Percentiles rank a stretch among this genome's conserved stretches.
Conservation (phyloP, 257 asterid genomes). For the Schizonepeta tenuifolia region DNA sequence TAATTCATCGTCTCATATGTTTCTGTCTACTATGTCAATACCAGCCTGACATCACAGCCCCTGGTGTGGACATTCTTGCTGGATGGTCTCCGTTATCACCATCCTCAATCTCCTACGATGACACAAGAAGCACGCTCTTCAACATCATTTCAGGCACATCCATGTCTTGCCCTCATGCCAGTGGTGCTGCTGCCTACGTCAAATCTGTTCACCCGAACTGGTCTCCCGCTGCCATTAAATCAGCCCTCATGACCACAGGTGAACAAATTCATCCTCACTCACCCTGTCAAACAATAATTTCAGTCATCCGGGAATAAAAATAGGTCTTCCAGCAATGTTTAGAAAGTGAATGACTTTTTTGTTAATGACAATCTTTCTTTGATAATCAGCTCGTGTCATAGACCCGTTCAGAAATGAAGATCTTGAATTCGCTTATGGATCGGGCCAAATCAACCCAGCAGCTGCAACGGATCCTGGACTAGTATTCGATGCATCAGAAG, state of each 20-base stretch:
- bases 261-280: neutral
- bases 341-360: neutral
- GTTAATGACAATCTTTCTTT: neutral
- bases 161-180: conserved; percentile 61
- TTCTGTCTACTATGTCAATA: neutral
- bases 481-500: conserved; percentile 45
- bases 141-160: conserved; percentile 58
- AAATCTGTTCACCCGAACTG: conserved; percentile 47
- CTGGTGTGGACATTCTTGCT: conserved; percentile 64
- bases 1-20: too few relatives aligned
- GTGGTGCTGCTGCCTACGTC: conserved; percentile 51
- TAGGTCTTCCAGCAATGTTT: neutral
- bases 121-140: conserved; percentile 38
- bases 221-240: conserved; percentile 56
- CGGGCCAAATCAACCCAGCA: conserved; percentile 52
- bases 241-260: conserved; percentile 66
- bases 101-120: conserved; percentile 31
- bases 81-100: conserved; percentile 57
- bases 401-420: conserved; percentile 40
- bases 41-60: conserved; percentile 61
- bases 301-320: too few relatives aligned
- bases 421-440: conserved; percentile 49
- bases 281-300: neutral
- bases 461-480: conserved; percentile 52
- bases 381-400: conserved; percentile 42